Evolutionary conservation across 169 alveolate species (phyloP), one percentile per base, ranked within the genome.

Genomic region (Cryptosporidium bovis): DNA sequence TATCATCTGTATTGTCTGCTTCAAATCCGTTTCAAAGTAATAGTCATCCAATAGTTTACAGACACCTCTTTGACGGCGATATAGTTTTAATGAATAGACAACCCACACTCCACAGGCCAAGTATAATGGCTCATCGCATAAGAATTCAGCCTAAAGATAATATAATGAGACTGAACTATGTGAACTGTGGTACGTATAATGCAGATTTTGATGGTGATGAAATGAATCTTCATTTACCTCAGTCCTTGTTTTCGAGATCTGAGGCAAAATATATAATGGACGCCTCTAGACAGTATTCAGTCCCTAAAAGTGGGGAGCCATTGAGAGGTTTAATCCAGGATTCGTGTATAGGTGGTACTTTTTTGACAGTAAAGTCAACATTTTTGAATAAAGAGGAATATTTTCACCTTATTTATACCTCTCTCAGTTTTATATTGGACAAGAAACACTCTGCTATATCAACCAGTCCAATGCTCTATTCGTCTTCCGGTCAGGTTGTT

Each of bases 121-220:
- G 99, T 7, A 95, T 97, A 40, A 98, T 97, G 99, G 98, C 98
- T 24, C 99, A 97, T 83, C 91, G 82, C 27, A 97, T 95, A 44
- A 92, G 96, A 91, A 95, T 96, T 33, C 91, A 95, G 51, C 96
- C 97, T 29, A 95, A 93, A 64, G 99, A 97, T 92, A 95, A 96
- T 83, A 97, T 98, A 13, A 96, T 98, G 82, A 94, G 99, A 87
- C 93, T 97, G 91, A 99, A 98, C 92, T 98, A 98, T 91, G 98
- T 97, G 31, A 98, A 98, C 90, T 98, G 99, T 93, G 96, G 96
- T 91, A 96, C 99, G 24, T 98, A 97, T 95, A 98, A 98, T 92
- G 99, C 99, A 0, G 99, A 98, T 92, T 98, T 98, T 91, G 99
- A 98, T 90, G 99, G 99, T 5, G 99, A 98, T 91, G 99, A 98